Base-by-base conservation (phyloP, 2,329 filamentous ascomycete genomes). In the Colletotrichum sp. region DNA sequence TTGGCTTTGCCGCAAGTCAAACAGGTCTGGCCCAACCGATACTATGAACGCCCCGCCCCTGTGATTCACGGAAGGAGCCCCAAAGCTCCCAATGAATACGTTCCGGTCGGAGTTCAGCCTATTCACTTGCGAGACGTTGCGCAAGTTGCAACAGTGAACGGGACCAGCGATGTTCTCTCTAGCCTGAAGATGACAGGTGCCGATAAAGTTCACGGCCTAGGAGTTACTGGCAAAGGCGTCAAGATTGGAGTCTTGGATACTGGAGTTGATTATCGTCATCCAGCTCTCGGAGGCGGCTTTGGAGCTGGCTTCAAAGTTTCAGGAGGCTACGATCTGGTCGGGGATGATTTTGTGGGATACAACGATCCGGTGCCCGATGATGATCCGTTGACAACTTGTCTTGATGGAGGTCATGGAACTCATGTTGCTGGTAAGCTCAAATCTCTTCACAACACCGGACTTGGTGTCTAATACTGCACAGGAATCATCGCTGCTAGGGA, bases 191-290 rank as follows among this genome's bases (percentile, higher is more conserved):
- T 75, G 62, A 87, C 85, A 5, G 84, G 85, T 5, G 85, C 86
- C 10, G 82, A 85, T 36, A 81, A 80, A 71, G 81, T 86, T 5
- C 85, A 87, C 64, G 80, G 80, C 16, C 77, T 78, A 21, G 85
- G 85, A 8, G 82, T 85, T 36, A 80, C 81, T 16, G 85, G 85
- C 7, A 84, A 83, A 64, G 85, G 84, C 6, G 82, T 81, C 16
- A 86, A 82, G 52, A 78, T 87, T 49, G 85, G 85, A 10, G 80
- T 87, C 49, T 81, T 87, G 49, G 85, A 87, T 67, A 85, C 84
- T 3, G 85, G 85, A 1, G 81, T 87, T 39, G 84, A 85, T 65
- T 87, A 86, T 64, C 83, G 81, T 6, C 85, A 87, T 68, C 68
- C 72, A 10, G 36, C 75, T 39, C 74, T 77, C 12, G 76, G 76